Conservation (phyloP, 2,329 filamentous ascomycete genomes). For the Cordyceps cicadae region DNA sequence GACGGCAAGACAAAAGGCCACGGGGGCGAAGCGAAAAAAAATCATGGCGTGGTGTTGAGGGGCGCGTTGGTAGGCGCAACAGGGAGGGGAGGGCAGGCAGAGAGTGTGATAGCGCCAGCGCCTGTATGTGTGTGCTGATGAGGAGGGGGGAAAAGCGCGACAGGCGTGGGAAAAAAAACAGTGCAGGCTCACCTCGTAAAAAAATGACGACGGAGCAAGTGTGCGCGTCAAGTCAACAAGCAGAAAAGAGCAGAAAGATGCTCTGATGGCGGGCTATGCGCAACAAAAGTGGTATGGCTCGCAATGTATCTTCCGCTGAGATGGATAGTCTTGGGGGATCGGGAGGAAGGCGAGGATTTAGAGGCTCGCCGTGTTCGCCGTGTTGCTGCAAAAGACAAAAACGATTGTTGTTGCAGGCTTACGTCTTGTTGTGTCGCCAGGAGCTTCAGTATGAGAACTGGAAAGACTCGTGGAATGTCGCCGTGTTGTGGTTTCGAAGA, state of each 20-base stretch:
- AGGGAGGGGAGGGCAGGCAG: background rate
- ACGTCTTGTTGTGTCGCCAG: background rate
- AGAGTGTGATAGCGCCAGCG: background rate
- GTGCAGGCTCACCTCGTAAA: background rate
- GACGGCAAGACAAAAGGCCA: background rate
- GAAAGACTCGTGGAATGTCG: background rate
- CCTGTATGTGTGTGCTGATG: background rate
- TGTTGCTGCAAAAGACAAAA: background rate
- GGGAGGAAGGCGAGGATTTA: background rate
- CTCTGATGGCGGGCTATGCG: background rate
- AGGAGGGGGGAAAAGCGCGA: conserved; percentile 3
- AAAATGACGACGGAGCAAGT: background rate
- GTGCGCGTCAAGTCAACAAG: conserved; percentile 5
- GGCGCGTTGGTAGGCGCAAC: background rate
- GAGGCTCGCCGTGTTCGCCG: conserved; percentile 3
- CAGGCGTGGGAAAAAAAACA: background rate
- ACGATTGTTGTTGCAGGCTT: background rate
- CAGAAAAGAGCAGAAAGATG: background rate
- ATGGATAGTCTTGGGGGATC: background rate
- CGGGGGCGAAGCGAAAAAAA: background rate
- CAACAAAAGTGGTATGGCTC: background rate
- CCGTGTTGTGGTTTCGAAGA: background rate
- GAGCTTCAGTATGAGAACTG: background rate
- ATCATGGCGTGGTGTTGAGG: conserved; percentile 4
- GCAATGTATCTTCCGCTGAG: background rate